Evolutionary conservation across 164 flowering plant genomes (phyloP).

Genomic region (Aristolochia contorta): DNA sequence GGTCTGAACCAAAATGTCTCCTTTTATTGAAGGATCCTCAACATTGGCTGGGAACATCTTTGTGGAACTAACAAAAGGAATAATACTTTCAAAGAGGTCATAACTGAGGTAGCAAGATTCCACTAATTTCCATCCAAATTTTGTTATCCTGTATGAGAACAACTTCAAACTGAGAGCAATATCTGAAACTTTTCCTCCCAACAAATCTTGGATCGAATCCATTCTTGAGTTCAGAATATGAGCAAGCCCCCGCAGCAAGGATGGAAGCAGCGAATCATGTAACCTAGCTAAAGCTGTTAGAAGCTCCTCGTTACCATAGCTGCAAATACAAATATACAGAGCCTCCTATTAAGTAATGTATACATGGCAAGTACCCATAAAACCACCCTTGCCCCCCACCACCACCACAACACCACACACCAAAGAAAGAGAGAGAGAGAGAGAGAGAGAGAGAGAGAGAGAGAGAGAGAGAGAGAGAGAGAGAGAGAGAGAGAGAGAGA

Average conservation of each 20-base stretch:
- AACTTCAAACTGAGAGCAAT: constrained; percentile 50
- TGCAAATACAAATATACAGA: constrained; percentile 18
- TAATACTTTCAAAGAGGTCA: constrained; percentile 36
- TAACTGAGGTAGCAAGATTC: constrained; percentile 63
- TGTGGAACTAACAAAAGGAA: constrained; percentile 31
- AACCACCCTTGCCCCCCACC: too few relatives aligned
- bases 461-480: neutral
- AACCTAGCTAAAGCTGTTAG: constrained; percentile 53
- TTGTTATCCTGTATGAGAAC: constrained; percentile 55
- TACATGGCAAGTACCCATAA: too few relatives aligned
- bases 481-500: too few relatives aligned
- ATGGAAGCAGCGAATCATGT: constrained; percentile 81
- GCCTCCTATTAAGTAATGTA: too few relatives aligned
- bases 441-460: too few relatives aligned
- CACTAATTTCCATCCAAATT: constrained; percentile 74
- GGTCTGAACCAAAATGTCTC: constrained; percentile 73
- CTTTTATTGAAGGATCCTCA: constrained; percentile 84
- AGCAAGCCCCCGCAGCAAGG: constrained; percentile 51
- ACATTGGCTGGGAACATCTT: constrained; percentile 88
- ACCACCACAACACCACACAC: too few relatives aligned
- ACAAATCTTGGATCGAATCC: constrained; percentile 15
- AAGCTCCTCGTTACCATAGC: constrained; percentile 73
- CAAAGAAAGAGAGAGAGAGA: neutral
- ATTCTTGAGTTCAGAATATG: constrained; percentile 23
- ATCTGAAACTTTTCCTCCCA: constrained; percentile 21